These are phyloP conservation scores for Sanguinoderma infundibulare DNA, from an alignment of 1,284 basidiomycete genomes.

Conservation along the genomic window DNA sequence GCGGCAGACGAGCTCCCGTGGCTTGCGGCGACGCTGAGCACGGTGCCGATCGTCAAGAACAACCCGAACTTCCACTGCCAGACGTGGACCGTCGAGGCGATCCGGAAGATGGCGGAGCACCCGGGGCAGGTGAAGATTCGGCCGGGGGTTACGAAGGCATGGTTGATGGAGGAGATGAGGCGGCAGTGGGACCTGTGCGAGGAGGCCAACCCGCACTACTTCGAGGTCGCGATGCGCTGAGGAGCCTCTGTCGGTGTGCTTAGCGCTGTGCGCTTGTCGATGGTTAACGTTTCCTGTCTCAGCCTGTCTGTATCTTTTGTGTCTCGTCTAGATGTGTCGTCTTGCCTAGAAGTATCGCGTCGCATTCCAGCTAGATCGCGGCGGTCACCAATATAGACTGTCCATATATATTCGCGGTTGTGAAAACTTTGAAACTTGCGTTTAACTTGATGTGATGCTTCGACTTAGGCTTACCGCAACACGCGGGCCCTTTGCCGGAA, in stretches of 20 bases:
- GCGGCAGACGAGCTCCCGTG: background rate
- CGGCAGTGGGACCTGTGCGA: background rate
- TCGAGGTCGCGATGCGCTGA: background rate
- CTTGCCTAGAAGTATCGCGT: no score
- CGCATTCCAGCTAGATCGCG: no score
- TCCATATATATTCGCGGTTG: no score
- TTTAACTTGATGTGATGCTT: no score
- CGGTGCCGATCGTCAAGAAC: background rate
- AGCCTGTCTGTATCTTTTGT: no score
- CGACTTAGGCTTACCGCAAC: no score
- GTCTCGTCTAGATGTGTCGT: no score
- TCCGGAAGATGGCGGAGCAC: background rate
- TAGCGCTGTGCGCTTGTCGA: background rate
- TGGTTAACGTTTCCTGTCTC: no score
- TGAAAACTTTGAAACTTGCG: no score
- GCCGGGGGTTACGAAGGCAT: background rate
- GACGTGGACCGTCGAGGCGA: constrained; percentile 1
- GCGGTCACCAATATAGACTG: no score
- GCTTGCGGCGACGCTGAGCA: background rate
- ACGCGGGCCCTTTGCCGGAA: no score
- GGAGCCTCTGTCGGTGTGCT: background rate
- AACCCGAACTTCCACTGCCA: constrained; percentile 7
- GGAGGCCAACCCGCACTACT: background rate
- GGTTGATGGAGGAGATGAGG: background rate
- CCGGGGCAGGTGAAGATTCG: background rate